A percentile compares a stretch with the other conserved stretches of the same genome.
Evolutionary conservation across 179 eudicot species (phyloP).

Genomic region (Gypsophila paniculata): DNA sequence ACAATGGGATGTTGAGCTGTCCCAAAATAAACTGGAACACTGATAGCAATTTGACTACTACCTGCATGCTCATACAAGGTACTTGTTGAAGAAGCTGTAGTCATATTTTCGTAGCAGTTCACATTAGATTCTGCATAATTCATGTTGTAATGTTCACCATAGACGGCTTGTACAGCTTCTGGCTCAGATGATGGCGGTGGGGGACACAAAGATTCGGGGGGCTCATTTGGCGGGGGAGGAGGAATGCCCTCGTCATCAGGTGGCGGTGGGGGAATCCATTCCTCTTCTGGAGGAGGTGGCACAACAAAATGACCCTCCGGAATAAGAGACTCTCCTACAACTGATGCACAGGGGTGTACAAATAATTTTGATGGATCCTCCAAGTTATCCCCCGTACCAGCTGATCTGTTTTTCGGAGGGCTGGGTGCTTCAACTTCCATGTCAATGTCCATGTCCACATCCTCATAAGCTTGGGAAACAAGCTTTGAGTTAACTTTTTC

Average conservation of each 20-base stretch:
- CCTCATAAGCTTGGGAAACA: slow-evolving; percentile 41
- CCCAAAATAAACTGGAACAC: slow-evolving; percentile 48
- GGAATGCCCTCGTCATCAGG: slow-evolving; percentile 84
- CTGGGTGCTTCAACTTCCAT: slow-evolving; percentile 84
- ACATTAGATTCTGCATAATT: slow-evolving; percentile 41
- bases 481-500: slow-evolving; percentile 29
- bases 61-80: slow-evolving; percentile 44
- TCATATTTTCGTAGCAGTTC: slow-evolving; percentile 50
- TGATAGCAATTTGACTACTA: slow-evolving; percentile 41
- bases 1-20: slow-evolving; percentile 41
- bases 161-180: slow-evolving; percentile 43
- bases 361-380: slow-evolving; percentile 26
- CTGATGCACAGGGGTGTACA: slow-evolving; percentile 28
- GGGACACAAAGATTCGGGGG: slow-evolving; percentile 47
- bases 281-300: slow-evolving; percentile 78
- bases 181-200: slow-evolving; percentile 44
- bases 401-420: slow-evolving; percentile 24
- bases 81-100: slow-evolving; percentile 27
- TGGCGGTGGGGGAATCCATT: slow-evolving; percentile 92
- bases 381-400: slow-evolving; percentile 12
- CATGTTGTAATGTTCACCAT: slow-evolving; percentile 44
- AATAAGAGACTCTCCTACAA: slow-evolving; percentile 24
- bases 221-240: slow-evolving; percentile 92
- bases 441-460: slow-evolving; percentile 74
- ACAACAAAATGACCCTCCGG: slow-evolving; percentile 35